A percentile compares a stretch with the other conserved stretches of the same genome.
phyloP scores from a whole-genome alignment of 1,284 basidiomycete species.

The Sanguinoderma infundibulare region DNA sequence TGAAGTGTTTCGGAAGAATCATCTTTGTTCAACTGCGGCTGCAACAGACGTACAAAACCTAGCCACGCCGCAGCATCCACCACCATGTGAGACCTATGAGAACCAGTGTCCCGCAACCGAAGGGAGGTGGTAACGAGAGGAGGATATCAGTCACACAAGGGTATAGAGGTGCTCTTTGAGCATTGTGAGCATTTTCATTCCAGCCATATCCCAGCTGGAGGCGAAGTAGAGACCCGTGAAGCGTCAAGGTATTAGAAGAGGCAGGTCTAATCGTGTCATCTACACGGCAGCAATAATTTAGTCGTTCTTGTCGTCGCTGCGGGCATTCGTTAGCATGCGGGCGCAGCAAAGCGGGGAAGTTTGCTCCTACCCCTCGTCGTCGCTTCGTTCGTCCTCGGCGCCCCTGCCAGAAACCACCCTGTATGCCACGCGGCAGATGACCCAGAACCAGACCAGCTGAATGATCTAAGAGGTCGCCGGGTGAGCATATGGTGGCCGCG shows the following conservation, averaged over 20 bases:
- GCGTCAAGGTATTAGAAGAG: conserved; percentile 16
- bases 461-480: conserved; percentile 53
- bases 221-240: neutral
- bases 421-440: conserved; percentile 84
- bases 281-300: conserved; percentile 19
- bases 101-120: neutral
- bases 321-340: neutral
- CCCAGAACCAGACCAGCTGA: conserved; percentile 84
- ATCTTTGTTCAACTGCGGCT: neutral
- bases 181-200: conserved; percentile 15
- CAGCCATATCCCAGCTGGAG: conserved; percentile 10
- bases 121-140: neutral
- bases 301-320: conserved; percentile 25
- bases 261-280: conserved; percentile 22
- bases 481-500: conserved; percentile 15
- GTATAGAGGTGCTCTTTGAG: neutral
- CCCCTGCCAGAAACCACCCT: conserved; percentile 78
- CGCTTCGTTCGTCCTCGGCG: conserved; percentile 87
- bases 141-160: conserved; percentile 2
- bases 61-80: neutral
- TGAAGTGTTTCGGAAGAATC: neutral
- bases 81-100: neutral
- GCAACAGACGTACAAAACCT: neutral
- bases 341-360: neutral
- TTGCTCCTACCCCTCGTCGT: conserved; percentile 75